Evolutionary conservation across 2,329 filamentous ascomycete species (phyloP), one percentile per base, ranked within the genome.

Genomic region (Paecilomyces formosus): DNA sequence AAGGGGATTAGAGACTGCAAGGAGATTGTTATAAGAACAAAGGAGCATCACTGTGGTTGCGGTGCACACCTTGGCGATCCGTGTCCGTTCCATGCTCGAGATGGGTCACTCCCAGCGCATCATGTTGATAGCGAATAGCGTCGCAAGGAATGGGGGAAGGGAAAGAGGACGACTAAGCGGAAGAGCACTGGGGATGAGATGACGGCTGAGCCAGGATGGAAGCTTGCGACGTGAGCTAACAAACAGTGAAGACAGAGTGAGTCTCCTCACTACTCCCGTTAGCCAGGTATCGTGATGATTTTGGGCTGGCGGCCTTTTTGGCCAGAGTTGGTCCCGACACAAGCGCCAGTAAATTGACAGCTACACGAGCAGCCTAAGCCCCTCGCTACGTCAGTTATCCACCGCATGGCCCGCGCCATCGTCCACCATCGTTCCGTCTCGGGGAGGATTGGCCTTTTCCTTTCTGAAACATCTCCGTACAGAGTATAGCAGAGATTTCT

Each of bases 81-180:
- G 74, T 72, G 75, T 77, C 72, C 66, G 75, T 66, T 77, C 75
- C 75, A 77, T 77, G 65, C 68, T 45, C 35, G 35, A 18, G 39
- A 18, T n/a, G n/a, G n/a, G n/a, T 45, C 39, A 45, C 39, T 45
- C 39, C n/a, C 39, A 45, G 39, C n/a, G 39, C 39, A 45, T 18
- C n/a, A 45, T n/a, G 15, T 18, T 45, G 15, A 45, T 45, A 45
- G 39, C 39, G 39, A 45, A 45, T 45, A 18, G 39, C n/a, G 39
- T 45, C 15, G 39, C 39, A 11, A 45, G 39, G 39, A 45, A 45
- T 18, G 15, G 39, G 35, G 39, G 39, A 8, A 18, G 13, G 39
- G 39, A 18, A 18, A 18, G 39, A 45, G n/a, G 39, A 45, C 15
- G 39, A 45, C 35, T 39, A 39, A 39, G 35, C 35, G 15, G 18